Evolutionary conservation across 1,284 basidiomycete genomes (phyloP).

Genomic region (Nidula niveotomentosa): DNA sequence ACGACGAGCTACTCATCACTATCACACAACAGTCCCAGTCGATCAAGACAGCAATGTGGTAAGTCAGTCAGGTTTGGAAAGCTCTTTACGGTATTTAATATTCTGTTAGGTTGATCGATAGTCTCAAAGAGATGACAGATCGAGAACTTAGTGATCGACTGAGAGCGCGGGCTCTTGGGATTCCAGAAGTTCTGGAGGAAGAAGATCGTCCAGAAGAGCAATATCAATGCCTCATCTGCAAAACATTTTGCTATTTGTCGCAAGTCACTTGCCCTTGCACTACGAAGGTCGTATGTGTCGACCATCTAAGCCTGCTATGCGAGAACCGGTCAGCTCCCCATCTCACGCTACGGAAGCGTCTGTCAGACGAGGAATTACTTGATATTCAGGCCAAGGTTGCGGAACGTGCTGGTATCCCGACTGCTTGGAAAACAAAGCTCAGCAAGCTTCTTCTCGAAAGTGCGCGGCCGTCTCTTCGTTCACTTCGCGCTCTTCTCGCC

Average conservation of each 20-base stretch:
- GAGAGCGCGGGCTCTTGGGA: conserved; percentile 52
- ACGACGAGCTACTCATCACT: conserved; percentile 95
- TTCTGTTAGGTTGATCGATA: conserved; percentile 72
- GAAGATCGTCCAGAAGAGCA: conserved; percentile 89
- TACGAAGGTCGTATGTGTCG: conserved; percentile 80
- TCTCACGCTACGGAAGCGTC: conserved; percentile 75
- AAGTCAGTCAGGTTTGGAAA: conserved; percentile 25
- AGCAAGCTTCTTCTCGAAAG: conserved; percentile 66
- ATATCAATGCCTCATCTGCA: conserved; percentile 94
- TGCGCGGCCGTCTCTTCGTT: conserved; percentile 71
- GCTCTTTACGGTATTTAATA: conserved; percentile 12
- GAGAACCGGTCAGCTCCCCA: conserved; percentile 56
- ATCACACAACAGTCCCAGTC: conserved; percentile 92
- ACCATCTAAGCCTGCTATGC: conserved; percentile 83
- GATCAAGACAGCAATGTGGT: conserved; percentile 95
- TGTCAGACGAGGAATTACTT: conserved; percentile 77
- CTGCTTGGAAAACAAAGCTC: conserved; percentile 76
- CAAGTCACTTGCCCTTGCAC: conserved; percentile 86
- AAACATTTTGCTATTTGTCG: conserved; percentile 94
- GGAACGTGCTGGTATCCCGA: conserved; percentile 74
- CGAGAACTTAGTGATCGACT: conserved; percentile 77
- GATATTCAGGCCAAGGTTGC: conserved; percentile 67
- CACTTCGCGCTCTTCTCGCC: conserved; percentile 73
- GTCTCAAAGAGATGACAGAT: conserved; percentile 86
- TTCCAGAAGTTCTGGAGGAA: conserved; percentile 74